Evolutionary conservation across 352 stramenopile species (phyloP).

Genomic region (Phytophthora multivora): DNA sequence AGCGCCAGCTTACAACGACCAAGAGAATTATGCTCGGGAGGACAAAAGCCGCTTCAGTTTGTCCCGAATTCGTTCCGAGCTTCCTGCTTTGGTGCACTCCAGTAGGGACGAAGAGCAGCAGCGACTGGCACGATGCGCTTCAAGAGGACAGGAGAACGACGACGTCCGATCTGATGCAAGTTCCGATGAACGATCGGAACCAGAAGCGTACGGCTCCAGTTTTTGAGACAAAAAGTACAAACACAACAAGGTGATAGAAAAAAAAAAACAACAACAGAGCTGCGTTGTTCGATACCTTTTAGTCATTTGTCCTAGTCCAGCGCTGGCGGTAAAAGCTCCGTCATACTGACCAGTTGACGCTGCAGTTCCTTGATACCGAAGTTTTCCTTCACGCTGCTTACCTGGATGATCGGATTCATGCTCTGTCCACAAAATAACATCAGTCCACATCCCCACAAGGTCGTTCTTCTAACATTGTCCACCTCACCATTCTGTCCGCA

Average conservation of each 20-base stretch:
- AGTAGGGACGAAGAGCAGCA: constrained; percentile 21
- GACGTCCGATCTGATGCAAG: constrained; percentile 19
- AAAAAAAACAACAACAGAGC: constrained; percentile 25
- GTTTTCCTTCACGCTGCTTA: constrained; percentile 77
- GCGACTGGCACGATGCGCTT: neutral
- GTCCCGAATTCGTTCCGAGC: constrained; percentile 29
- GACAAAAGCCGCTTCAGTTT: constrained; percentile 23
- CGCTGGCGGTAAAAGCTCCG: constrained; percentile 41
- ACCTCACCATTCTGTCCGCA: constrained; percentile 59
- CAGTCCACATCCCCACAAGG: neutral
- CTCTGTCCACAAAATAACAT: constrained; percentile 36
- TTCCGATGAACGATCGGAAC: constrained; percentile 33
- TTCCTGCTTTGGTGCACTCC: constrained; percentile 27
- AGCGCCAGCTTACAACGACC: constrained; percentile 19
- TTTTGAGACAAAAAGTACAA: neutral
- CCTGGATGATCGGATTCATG: constrained; percentile 86
- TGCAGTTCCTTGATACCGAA: constrained; percentile 82
- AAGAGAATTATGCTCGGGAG: constrained; percentile 5
- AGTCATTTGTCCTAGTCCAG: neutral
- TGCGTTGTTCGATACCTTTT: neutral
- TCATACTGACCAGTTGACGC: constrained; percentile 72
- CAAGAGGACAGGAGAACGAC: constrained; percentile 29
- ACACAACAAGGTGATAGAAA: constrained; percentile 1
- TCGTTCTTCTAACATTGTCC: neutral
- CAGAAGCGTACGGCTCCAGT: no score